These are phyloP conservation scores for Melanogaster broomeanus DNA, from an alignment of 768 basidiomycete species.

Conservation along the genomic window DNA sequence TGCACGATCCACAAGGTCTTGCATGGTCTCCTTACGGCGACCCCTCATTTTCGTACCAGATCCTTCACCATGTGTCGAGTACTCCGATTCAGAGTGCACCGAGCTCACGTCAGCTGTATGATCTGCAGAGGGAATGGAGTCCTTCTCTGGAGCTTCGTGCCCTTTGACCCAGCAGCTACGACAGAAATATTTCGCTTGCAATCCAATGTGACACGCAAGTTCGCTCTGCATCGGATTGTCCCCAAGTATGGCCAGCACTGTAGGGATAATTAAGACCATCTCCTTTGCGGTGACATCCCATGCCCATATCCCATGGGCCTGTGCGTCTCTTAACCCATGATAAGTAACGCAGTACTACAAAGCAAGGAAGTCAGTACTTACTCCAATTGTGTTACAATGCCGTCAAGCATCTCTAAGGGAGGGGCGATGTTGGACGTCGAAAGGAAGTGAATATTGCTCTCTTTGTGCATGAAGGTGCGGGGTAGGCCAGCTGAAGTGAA, in stretches of 20 bases:
- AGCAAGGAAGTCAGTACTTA: conserved; percentile 22
- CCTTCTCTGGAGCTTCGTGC: conserved; percentile 1
- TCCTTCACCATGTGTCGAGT: background rate
- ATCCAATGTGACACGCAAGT: conserved; percentile 45
- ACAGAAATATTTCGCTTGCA: conserved; percentile 41
- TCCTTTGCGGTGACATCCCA: conserved; percentile 36
- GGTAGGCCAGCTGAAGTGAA: conserved; percentile 41
- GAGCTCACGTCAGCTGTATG: background rate
- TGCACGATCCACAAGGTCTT: conserved; percentile 20
- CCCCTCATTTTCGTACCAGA: background rate
- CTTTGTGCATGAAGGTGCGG: conserved; percentile 23
- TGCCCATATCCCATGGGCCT: conserved; percentile 38
- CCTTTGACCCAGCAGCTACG: conserved; percentile 39
- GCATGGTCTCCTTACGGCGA: conserved; percentile 1
- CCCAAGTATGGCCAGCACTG: conserved; percentile 36
- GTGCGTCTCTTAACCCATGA: conserved; percentile 16
- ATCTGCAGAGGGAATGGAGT: background rate
- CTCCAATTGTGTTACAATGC: conserved; percentile 34
- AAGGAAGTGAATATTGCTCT: conserved; percentile 43
- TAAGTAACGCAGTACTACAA: background rate
- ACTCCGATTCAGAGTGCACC: background rate
- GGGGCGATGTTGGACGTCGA: conserved; percentile 43
- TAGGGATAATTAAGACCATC: conserved; percentile 30
- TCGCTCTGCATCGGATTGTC: conserved; percentile 51
- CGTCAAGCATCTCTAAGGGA: conserved; percentile 46